A percentile compares a stretch with the other conserved stretches of the same genome.
These are phyloP conservation scores for Artemisia annua DNA, from an alignment of 129 eudicot species.

Conservation along the genomic window DNA sequence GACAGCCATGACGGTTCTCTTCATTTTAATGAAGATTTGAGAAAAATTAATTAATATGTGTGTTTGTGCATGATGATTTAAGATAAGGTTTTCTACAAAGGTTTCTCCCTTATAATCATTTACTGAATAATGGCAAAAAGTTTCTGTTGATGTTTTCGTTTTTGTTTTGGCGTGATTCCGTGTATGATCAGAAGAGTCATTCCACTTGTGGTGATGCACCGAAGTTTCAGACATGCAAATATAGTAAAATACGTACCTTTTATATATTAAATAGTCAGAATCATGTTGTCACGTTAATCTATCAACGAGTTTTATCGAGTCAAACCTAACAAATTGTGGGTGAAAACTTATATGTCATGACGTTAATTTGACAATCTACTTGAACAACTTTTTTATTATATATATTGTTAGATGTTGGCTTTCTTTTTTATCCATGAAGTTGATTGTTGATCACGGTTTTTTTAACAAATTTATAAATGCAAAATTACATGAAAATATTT, in stretches of 20 bases:
- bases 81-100: not conserved
- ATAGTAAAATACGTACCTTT: slow-evolving; percentile 1
- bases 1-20: too few relatives aligned
- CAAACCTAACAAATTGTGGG: not conserved
- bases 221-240: not conserved
- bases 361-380: not conserved
- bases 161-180: not conserved
- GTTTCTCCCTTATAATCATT: not conserved
- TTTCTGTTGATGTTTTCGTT: not conserved
- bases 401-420: too few relatives aligned
- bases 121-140: not conserved
- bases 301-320: not conserved
- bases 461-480: too few relatives aligned
- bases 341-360: not conserved
- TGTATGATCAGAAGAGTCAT: slow-evolving; percentile 1
- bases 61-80: not conserved
- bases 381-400: not conserved
- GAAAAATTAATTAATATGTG: not conserved
- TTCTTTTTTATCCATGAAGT: too few relatives aligned
- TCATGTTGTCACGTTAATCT: not conserved
- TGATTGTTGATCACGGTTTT: not conserved
- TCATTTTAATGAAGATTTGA: not conserved
- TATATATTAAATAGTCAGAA: not conserved
- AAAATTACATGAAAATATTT: not conserved
- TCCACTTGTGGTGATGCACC: not conserved